Base-by-base conservation (phyloP, 768 basidiomycete genomes). In the Boletus sp. region DNA sequence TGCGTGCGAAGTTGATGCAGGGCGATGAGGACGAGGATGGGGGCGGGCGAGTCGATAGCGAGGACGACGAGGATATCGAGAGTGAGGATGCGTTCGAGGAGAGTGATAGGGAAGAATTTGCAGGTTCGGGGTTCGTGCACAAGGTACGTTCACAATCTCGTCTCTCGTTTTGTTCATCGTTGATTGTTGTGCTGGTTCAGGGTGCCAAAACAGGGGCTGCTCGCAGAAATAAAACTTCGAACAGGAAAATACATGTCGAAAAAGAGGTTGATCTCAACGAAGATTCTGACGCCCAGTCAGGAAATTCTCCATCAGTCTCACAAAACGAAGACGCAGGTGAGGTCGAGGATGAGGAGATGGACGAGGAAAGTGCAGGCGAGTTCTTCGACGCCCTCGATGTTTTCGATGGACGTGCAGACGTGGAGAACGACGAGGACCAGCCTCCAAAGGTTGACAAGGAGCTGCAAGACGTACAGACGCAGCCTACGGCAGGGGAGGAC, bases 11-110 rank as follows among this genome's bases (percentile, higher is more conserved):
- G 60, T 65, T 89, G 47, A 75, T 84, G 49, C 82, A 79, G 7
- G 81, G 83, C 58, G 70, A 78, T 36, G 78, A 71, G 12, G 84
- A 84, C 33, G 76, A 77, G 45, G 78, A 83, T 14, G 65, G 32
- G 5, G 47, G 30, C 9, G 53, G 36, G 55, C 71, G 65, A 59
- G 78, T 91, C 61, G 84, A 78, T 35, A 83, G 81, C 58, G 84
- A 75, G 1, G 89, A 94, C 60, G 92, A 94, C 65, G 91, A 94
- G 66, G 91, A 94, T 58, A 82, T 94, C 45, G 89, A 92, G 57
- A 89, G 86, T 59, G 93, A 94, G 64, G 86, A 79, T 59, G 92
- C 90, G 2, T 90, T 92, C 57, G 89, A 91, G 58, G 88, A 90
- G 67, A 85, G 82, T 54, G 91, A 92, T 35, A 86, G 86, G 55